Evolutionary conservation across 768 basidiomycete species (phyloP).

Genomic region (Lactarius tabidus): DNA sequence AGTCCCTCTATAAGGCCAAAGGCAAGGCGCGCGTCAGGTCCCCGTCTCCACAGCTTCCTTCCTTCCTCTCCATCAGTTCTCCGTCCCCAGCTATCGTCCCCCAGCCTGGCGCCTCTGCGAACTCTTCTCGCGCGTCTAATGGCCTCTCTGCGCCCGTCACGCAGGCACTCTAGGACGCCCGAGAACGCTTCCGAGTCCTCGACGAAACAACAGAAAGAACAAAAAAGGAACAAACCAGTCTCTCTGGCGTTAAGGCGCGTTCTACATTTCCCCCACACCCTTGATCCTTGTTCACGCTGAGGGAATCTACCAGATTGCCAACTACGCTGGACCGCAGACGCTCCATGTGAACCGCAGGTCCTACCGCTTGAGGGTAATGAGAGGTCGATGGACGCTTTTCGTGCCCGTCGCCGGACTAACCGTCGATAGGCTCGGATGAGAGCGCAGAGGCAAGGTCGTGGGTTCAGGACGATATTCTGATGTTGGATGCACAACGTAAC

Average conservation of each 20-base stretch:
- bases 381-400: no score
- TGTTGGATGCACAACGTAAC: not conserved
- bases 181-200: not conserved
- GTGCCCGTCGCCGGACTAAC: no score
- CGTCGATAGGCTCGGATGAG: conserved; percentile 33
- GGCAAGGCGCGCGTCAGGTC: conserved; percentile 1
- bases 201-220: no score
- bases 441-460: conserved; percentile 9
- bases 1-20: conserved; percentile 1
- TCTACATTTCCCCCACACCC: no score
- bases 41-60: not conserved
- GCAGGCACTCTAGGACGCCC: not conserved
- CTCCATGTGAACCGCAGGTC: no score
- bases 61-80: no score
- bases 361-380: no score
- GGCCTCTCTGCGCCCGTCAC: not conserved
- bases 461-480: not conserved
- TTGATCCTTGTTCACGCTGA: no score
- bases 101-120: not conserved
- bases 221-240: no score
- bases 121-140: not conserved
- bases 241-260: no score
- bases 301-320: no score
- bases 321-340: no score
- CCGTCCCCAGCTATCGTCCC: not conserved